Conservation (phyloP, 164 flowering plant genomes). For the Berberis vulgaris region DNA sequence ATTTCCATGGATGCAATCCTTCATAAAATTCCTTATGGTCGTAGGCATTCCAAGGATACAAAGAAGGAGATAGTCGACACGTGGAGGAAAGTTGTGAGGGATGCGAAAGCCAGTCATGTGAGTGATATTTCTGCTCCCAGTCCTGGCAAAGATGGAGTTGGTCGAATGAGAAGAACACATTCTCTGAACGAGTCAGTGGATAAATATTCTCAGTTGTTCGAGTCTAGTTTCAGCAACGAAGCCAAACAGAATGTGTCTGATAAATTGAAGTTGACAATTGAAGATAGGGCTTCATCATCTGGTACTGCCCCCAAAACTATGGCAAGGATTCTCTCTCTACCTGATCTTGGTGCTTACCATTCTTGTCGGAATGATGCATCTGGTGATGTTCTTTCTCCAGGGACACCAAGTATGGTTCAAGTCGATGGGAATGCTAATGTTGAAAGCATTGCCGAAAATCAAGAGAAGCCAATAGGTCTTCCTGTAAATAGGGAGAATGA, state of each 20-base stretch:
- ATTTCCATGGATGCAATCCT: slow-evolving; percentile 72
- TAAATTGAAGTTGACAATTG: slow-evolving; percentile 19
- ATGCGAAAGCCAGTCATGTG: not conserved
- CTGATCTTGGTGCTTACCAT: slow-evolving; percentile 33
- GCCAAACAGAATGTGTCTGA: slow-evolving; percentile 19
- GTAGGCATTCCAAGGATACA: slow-evolving; percentile 24
- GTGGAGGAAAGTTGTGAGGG: slow-evolving; percentile 13
- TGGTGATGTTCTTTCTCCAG: slow-evolving; percentile 10
- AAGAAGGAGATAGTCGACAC: slow-evolving; percentile 18
- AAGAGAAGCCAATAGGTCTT: no score
- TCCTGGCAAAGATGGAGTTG: slow-evolving; percentile 9
- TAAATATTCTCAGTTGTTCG: slow-evolving; percentile 45
- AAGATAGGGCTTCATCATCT: slow-evolving; percentile 15
- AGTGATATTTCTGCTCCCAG: slow-evolving; percentile 11
- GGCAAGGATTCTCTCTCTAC: slow-evolving; percentile 52
- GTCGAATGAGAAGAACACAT: slow-evolving; percentile 32
- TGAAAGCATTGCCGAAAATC: slow-evolving; percentile 3
- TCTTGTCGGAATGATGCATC: slow-evolving; percentile 22
- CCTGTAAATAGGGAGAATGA: no score
- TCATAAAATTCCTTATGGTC: slow-evolving; percentile 66
- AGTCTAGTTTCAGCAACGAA: slow-evolving; percentile 32
- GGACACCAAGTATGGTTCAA: slow-evolving; percentile 3
- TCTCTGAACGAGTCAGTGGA: slow-evolving; percentile 48
- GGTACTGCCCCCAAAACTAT: slow-evolving; percentile 17
- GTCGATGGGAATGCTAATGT: slow-evolving; percentile 6